phyloP scores from a whole-genome alignment of 495 filamentous ascomycete genomes.

The Jackrogersella multiformis region DNA sequence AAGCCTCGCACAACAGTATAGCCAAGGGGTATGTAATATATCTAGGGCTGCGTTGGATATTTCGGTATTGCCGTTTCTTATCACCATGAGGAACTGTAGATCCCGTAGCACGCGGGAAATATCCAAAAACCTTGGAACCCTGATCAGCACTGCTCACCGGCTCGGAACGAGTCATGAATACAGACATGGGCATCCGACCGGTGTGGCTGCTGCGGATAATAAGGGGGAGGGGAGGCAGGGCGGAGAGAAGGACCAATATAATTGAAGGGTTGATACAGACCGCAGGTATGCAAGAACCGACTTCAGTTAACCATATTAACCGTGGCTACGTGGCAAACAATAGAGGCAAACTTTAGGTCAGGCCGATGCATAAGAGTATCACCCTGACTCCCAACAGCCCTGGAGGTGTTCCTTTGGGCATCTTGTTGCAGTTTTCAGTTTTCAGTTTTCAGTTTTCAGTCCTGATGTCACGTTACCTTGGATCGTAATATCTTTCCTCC shows the following conservation, averaged over 20 bases:
- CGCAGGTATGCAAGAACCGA: neutral
- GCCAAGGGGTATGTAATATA: conserved; percentile 14
- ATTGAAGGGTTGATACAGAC: neutral
- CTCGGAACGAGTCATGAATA: neutral
- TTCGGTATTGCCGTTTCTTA: neutral
- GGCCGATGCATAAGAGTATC: neutral
- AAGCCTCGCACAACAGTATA: neutral
- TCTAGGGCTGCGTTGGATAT: conserved; percentile 17
- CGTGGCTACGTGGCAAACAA: neutral
- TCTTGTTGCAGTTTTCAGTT: neutral
- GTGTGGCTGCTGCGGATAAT: neutral
- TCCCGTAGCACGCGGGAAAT: conserved; percentile 5
- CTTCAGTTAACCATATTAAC: neutral
- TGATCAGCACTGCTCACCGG: conserved; percentile 2
- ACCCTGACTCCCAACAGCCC: neutral
- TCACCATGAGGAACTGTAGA: conserved; percentile 3
- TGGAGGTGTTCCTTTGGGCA: neutral
- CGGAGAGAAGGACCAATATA: neutral
- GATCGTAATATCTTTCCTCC: neutral
- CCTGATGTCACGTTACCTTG: neutral
- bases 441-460: neutral
- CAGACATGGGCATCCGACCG: neutral
- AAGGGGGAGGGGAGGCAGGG: neutral
- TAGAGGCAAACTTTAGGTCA: neutral
- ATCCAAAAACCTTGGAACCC: neutral